Evolutionary conservation across 192 early-diverging fungal species (phyloP).

Genomic region (Backusella australiensis): DNA sequence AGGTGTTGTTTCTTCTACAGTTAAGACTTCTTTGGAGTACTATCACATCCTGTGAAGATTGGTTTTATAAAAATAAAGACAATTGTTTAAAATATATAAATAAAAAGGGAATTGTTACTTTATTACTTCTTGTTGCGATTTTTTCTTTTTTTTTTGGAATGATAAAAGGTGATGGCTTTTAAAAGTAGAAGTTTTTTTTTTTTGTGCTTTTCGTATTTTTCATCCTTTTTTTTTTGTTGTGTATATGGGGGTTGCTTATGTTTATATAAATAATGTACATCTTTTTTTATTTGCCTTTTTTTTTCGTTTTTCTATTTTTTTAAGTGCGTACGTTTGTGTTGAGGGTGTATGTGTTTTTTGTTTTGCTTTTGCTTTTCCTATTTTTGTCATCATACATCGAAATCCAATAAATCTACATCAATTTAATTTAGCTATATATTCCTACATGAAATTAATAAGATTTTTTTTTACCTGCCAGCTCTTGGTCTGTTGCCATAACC

Average conservation of each 20-base stretch:
- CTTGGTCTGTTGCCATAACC: constrained; percentile 16
- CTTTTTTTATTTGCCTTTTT: background rate
- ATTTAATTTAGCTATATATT: background rate
- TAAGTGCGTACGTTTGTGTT: background rate
- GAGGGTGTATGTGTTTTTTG: background rate
- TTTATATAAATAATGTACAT: constrained; percentile 6
- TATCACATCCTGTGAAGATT: background rate
- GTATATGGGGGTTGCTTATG: background rate
- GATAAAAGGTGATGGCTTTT: background rate
- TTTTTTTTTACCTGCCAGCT: constrained; percentile 10
- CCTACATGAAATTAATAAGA: background rate
- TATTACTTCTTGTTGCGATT: background rate
- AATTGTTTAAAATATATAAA: background rate
- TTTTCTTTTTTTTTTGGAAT: background rate
- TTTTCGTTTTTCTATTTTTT: background rate
- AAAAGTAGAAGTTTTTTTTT: background rate
- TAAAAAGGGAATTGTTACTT: background rate
- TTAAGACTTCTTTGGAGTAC: background rate
- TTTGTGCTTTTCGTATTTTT: background rate
- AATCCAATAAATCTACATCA: constrained; percentile 5
- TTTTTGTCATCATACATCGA: background rate
- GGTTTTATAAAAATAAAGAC: background rate
- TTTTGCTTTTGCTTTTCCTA: background rate
- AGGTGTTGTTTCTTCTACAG: background rate
- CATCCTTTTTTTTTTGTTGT: too few relatives aligned